Evolutionary conservation across 75 land plant species (phyloP), one percentile per base, ranked within the genome.

Genomic region (Pseudotsuga menziesii): DNA sequence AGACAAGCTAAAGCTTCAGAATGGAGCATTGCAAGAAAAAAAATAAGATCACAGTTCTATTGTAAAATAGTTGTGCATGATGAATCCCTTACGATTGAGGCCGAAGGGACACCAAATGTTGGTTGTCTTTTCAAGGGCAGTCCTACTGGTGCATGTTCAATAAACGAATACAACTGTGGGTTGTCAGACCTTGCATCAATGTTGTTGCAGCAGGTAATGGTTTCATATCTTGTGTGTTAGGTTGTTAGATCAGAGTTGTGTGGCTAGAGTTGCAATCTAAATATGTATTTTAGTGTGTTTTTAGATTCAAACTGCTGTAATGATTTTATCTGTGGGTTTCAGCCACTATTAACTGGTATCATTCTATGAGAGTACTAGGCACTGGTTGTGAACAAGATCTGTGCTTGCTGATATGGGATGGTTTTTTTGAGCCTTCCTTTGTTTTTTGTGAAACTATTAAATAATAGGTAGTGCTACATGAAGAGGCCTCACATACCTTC

Each of bases 201-300:
- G 58, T 88, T 97, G 71, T 85, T 97, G 67, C 91, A 83, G 77
- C 98, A 97, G 98, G 99, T 97, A 80, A 41, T 25, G 14, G 19
- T 58, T 57, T 74, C 41, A 29, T 74, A 12, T 57, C 29, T 29
- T 56, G 61, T 26, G 59, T 56, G 60, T 26, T 4, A 16, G 57
- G 20, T 57, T 74, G 29, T 55, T 54, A 26, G 36, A 56, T 22
- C 26, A 25, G 26, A 41, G 54, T 5, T 41, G 19, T 41, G 22
- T 23, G 9, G 48, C 20, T 69, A 39, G 39, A 35, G 69, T 64
- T 32, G 41, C 32, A 19, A 32, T 29, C 69, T 32, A 64, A 17
- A 16, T 64, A 17, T 32, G 5, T 61, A 13, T 62, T 29, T 19
- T 35, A 9, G 58, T 3, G 19, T 16, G 11, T 36, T 3, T 44